Evolutionary conservation across 1,284 basidiomycete genomes (phyloP).

Genomic region (Acaromyces ingoldii): DNA sequence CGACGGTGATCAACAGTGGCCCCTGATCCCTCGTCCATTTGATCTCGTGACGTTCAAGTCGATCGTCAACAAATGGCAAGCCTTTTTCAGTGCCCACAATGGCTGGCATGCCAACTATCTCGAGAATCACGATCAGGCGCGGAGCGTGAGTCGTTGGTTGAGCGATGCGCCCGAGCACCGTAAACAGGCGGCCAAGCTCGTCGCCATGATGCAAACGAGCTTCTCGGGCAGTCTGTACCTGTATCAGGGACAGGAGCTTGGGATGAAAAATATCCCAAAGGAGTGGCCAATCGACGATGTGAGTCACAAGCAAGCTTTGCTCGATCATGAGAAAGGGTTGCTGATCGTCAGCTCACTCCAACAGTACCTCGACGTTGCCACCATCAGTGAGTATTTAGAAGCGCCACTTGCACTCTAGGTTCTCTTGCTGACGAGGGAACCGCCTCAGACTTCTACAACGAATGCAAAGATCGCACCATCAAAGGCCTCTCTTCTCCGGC

Average conservation of each 20-base stretch:
- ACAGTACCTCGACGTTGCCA: constrained; percentile 64
- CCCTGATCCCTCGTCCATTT: constrained; percentile 57
- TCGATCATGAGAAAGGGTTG: no score
- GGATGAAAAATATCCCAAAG: constrained; percentile 63
- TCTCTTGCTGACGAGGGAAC: no score
- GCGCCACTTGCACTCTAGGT: not conserved
- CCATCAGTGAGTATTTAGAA: constrained; percentile 28
- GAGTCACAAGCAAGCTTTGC: no score
- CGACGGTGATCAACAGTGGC: constrained; percentile 42
- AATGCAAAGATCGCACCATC: not conserved
- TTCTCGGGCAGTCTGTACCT: constrained; percentile 65
- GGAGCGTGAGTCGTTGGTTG: constrained; percentile 64
- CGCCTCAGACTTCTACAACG: not conserved
- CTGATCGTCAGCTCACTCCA: no score
- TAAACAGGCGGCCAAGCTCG: constrained; percentile 57
- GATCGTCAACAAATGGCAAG: constrained; percentile 62
- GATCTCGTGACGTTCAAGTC: constrained; percentile 60
- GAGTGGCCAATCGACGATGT: constrained; percentile 64
- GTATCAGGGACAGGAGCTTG: constrained; percentile 62
- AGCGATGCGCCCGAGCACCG: constrained; percentile 16
- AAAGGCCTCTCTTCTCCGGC: not conserved
- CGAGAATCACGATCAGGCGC: constrained; percentile 66
- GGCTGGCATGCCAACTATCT: constrained; percentile 29
- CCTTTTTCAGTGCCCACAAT: constrained; percentile 25
- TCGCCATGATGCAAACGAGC: constrained; percentile 61